phyloP scores from a whole-genome alignment of 805 yeast genomes.

The Cyberlindnera euphorbiiphila region DNA sequence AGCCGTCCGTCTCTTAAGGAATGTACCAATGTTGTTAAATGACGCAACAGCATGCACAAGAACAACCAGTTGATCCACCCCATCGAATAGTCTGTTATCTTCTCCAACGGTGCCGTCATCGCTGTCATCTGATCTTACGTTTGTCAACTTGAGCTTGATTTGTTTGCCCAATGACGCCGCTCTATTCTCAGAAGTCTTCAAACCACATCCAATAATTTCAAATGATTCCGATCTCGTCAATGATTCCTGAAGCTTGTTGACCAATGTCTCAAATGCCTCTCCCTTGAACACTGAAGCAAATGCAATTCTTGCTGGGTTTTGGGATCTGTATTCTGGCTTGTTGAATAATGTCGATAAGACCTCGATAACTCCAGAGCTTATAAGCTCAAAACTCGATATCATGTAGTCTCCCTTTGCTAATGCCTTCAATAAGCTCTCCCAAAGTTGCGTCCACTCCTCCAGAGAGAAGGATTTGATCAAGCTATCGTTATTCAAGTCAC shows the following conservation, averaged over 20 bases:
- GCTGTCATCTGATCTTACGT: conserved; percentile 31
- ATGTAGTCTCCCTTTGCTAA: conserved; percentile 29
- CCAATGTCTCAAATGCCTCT: conserved; percentile 40
- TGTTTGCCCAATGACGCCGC: conserved; percentile 70
- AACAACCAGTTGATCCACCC: conserved; percentile 30
- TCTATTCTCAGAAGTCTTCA: conserved; percentile 36
- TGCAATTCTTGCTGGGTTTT: conserved; percentile 37
- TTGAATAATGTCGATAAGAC: conserved; percentile 36
- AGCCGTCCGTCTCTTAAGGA: conserved; percentile 37
- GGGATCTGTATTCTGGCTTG: conserved; percentile 23
- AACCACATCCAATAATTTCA: conserved; percentile 47
- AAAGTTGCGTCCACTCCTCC: conserved; percentile 32
- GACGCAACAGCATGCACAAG: conserved; percentile 54
- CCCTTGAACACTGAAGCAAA: conserved; percentile 40
- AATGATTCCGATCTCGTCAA: conserved; percentile 71
- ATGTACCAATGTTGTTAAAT: conserved; percentile 40
- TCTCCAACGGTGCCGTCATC: conserved; percentile 2
- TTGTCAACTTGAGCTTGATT: conserved; percentile 51
- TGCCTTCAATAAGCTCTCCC: conserved; percentile 37
- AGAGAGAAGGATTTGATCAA: conserved; percentile 14
- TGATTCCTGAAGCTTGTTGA: conserved; percentile 65
- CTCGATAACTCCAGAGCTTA: conserved; percentile 61
- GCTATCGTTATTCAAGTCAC: conserved; percentile 13
- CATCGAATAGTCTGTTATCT: conserved; percentile 15
- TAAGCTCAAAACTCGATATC: conserved; percentile 72